Evolutionary conservation across 2,329 filamentous ascomycete genomes (phyloP).

Genomic region (Passalora sequoiae): DNA sequence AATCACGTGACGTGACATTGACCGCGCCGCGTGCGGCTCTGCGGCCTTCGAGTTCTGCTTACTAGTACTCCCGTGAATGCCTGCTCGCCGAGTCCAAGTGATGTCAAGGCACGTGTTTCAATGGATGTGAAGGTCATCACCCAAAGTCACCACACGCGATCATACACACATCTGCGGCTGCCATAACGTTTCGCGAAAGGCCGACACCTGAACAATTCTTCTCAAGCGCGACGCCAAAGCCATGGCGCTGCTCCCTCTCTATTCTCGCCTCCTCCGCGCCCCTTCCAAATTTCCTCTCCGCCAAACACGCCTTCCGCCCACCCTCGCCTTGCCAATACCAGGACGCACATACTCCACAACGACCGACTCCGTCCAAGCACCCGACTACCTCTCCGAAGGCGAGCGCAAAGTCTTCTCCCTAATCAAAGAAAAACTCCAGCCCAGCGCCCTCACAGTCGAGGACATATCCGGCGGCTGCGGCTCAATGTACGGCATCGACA

Average conservation of each 20-base stretch:
- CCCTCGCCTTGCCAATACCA: neutral
- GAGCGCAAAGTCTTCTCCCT: conserved; percentile 47
- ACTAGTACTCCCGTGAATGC: neutral
- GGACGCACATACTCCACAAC: conserved; percentile 4
- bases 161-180: neutral
- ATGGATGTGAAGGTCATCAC: neutral
- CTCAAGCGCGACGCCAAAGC: neutral
- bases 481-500: conserved; percentile 80
- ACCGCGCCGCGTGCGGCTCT: neutral
- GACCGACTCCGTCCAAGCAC: conserved; percentile 36
- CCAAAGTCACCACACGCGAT: neutral
- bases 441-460: conserved; percentile 53
- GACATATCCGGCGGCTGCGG: conserved; percentile 81
- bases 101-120: conserved; percentile 5
- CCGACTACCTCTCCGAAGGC: conserved; percentile 44
- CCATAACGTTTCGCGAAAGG: neutral
- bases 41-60: conserved; percentile 1
- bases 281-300: neutral
- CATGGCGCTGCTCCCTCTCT: neutral
- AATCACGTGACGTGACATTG: neutral
- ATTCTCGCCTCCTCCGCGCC: neutral
- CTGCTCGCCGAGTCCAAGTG: conserved; percentile 1
- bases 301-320: neutral
- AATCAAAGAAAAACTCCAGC: conserved; percentile 39
- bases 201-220: neutral